These are phyloP conservation scores for Solanum tarijense DNA, from an alignment of 257 asterid species.

Conservation along the genomic window DNA sequence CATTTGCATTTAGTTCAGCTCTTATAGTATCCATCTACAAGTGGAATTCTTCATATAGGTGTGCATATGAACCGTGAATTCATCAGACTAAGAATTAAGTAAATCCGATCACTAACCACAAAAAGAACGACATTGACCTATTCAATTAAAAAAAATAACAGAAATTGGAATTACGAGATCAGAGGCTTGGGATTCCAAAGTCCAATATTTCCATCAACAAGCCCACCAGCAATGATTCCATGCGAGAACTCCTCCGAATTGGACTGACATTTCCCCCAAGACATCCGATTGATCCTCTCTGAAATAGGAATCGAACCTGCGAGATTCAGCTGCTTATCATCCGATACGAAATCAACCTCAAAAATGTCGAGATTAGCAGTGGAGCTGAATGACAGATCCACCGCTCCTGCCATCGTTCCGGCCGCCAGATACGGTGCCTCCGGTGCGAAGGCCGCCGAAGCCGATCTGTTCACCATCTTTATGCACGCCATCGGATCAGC, in stretches of 20 bases:
- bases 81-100: background rate
- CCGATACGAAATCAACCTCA: conserved; percentile 80
- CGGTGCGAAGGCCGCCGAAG: conserved; percentile 87
- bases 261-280: conserved; percentile 64
- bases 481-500: conserved; percentile 54
- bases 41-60: background rate
- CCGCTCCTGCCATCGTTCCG: conserved; percentile 99
- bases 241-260: conserved; percentile 63
- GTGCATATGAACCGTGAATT: background rate
- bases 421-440: conserved; percentile 83
- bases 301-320: conserved; percentile 67
- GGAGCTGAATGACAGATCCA: conserved; percentile 93
- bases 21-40: background rate
- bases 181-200: conserved; percentile 84
- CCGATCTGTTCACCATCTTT: conserved; percentile 87
- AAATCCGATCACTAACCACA: background rate
- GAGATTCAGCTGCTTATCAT: conserved; percentile 56
- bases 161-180: conserved; percentile 49
- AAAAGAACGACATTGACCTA: background rate
- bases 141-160: background rate
- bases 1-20: background rate
- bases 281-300: conserved; percentile 78
- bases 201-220: conserved; percentile 87
- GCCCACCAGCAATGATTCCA: conserved; percentile 94
- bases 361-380: conserved; percentile 86